Evolutionary conservation across 1,284 basidiomycete species (phyloP), one percentile per base, ranked within the genome.

Genomic region (Boletus semigastroideus): DNA sequence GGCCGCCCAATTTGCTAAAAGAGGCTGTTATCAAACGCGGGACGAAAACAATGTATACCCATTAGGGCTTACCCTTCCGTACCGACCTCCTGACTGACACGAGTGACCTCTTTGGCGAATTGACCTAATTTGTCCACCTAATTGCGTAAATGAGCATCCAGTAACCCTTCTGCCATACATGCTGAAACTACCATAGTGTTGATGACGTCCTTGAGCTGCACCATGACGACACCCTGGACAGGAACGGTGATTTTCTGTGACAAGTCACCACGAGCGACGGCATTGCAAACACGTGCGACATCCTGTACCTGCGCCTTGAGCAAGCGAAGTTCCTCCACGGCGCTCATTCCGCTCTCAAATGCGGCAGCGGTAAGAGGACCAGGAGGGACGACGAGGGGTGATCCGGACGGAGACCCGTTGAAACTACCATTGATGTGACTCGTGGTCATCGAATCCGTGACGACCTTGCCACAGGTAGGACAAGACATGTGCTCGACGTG

Each of bases 201-300:
- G 77, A 98, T 97, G 62, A 96, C 94, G 60, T 98, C 93, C 78
- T 98, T 98, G 65, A 98, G 84, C 72, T 97, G 92, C 17, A 95
- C 90, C 94, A 99, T 97, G 54, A 96, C 92, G 53, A 91, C 90
- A 59, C 95, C 95, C 71, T 98, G 92, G 7, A 98, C 96, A 30
- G 90, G 91, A 7, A 98, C 94, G 39, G 92, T 95, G 59, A 99
- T 97, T 77, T 97, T 96, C 75, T 98, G 92, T 42, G 88, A 90
- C 58, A 99, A 74, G 70, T 99, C 96, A 30, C 95, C 95, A 20
- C 86, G 80, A 0, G 96, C 96, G 58, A 99, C 95, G 19, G 95
- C 95, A 70, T 94, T 94, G 73, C 95, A 98, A 30, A 98, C 95
- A 36, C 94, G 80, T 39, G 89, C 87, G 60, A 92, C 88, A 65